Evolutionary conservation across 2,329 filamentous ascomycete species (phyloP).

Genomic region (Cladophialophora immunda): DNA sequence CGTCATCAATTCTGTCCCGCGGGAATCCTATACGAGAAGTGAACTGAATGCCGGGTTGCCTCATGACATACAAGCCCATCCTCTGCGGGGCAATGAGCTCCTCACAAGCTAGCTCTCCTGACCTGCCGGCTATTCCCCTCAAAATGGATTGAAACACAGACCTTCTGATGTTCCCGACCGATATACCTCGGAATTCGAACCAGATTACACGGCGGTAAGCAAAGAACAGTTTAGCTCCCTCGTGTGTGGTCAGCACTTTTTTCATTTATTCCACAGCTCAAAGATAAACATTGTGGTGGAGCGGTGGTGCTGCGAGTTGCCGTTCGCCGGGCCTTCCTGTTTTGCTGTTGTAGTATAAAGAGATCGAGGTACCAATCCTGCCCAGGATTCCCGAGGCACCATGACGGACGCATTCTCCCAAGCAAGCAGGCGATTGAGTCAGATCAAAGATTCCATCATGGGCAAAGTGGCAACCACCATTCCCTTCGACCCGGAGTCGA

Average conservation of each 20-base stretch:
- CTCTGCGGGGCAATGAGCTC: conserved; percentile 2
- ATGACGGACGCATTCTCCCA: conserved; percentile 35
- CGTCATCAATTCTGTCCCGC: neutral
- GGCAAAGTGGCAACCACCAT: conserved; percentile 58
- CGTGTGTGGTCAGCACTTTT: neutral
- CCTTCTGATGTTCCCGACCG: neutral
- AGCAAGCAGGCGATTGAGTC: conserved; percentile 47
- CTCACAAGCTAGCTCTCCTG: neutral
- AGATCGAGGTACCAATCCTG: neutral
- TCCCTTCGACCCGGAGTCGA: conserved; percentile 64
- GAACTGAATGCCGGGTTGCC: neutral
- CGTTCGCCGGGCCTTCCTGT: neutral
- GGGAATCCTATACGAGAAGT: neutral
- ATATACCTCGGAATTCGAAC: neutral
- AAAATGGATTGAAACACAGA: neutral
- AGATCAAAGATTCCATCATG: conserved; percentile 56
- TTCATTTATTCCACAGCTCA: neutral
- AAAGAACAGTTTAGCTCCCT: neutral
- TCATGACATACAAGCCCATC: neutral
- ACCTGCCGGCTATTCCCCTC: conserved; percentile 5
- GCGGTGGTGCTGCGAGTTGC: neutral
- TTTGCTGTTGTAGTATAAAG: neutral
- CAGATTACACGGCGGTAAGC: neutral
- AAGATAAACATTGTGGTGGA: neutral
- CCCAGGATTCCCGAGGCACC: neutral